phyloP scores from a whole-genome alignment of 495 filamentous ascomycete species.

The Chaetomidium leptoderma region DNA sequence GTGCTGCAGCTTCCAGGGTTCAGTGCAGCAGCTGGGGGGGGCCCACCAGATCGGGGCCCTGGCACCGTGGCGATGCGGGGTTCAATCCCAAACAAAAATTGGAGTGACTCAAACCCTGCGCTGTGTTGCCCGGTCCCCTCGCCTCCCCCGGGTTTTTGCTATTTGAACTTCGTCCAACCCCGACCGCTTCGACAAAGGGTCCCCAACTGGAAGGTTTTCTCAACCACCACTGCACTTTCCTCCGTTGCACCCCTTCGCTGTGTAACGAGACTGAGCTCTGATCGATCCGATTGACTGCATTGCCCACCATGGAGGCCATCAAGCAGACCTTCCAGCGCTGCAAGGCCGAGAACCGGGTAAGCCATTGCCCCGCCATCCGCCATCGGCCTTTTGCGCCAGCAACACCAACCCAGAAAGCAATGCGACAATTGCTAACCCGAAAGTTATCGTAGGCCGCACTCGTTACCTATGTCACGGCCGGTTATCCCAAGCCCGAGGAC shows the following conservation, averaged over 20 bases:
- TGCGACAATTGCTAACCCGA: constrained; percentile 17
- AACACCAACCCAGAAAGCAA: not conserved
- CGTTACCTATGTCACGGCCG: constrained; percentile 94
- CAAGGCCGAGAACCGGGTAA: constrained; percentile 66
- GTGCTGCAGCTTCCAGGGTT: too few relatives aligned
- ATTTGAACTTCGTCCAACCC: not conserved
- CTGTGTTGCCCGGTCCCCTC: too few relatives aligned
- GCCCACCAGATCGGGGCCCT: too few relatives aligned
- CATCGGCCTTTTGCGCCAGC: not conserved
- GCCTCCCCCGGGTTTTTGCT: not conserved
- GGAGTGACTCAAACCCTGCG: constrained; percentile 14
- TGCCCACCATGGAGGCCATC: constrained; percentile 61
- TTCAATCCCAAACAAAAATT: constrained; percentile 3
- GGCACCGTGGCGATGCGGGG: constrained; percentile 3
- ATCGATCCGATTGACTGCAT: constrained; percentile 18
- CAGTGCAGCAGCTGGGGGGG: too few relatives aligned
- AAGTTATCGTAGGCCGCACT: constrained; percentile 56
- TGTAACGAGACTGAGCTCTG: not conserved
- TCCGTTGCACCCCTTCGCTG: not conserved
- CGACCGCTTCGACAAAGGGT: constrained; percentile 1
- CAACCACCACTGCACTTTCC: not conserved
- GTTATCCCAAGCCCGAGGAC: constrained; percentile 78
- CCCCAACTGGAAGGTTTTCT: not conserved
- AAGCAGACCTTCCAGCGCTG: constrained; percentile 84
- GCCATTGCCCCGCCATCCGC: constrained; percentile 34